Evolutionary conservation across 2,329 filamentous ascomycete genomes (phyloP).

Genomic region (Stemphylium lycopersici): DNA sequence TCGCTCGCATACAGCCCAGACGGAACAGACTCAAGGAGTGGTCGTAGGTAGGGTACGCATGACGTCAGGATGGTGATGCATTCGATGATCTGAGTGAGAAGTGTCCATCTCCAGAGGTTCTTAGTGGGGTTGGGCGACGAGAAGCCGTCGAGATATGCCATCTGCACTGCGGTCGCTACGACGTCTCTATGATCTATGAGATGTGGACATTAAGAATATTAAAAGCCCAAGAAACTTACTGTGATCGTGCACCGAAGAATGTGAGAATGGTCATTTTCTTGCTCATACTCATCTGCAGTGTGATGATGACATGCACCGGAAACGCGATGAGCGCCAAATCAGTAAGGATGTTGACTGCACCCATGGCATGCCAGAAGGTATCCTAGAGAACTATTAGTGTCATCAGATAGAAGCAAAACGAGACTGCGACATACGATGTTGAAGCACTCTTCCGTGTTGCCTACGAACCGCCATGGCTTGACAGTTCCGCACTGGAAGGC

Average conservation of each 20-base stretch:
- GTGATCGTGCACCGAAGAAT: slow-evolving; percentile 41
- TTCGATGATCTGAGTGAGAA: slow-evolving; percentile 41
- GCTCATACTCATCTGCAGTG: slow-evolving; percentile 42
- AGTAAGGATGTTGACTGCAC: slow-evolving; percentile 42
- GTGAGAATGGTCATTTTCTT: slow-evolving; percentile 45
- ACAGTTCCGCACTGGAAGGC: slow-evolving; percentile 42
- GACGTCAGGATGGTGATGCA: slow-evolving; percentile 46
- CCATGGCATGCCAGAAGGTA: slow-evolving; percentile 40
- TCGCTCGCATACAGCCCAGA: slow-evolving; percentile 44
- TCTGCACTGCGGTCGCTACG: slow-evolving; percentile 40
- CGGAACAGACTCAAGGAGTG: slow-evolving; percentile 41
- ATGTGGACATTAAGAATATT: not conserved
- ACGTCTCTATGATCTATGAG: slow-evolving; percentile 34
- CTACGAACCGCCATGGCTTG: slow-evolving; percentile 36
- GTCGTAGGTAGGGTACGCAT: slow-evolving; percentile 45
- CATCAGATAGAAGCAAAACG: too few relatives aligned
- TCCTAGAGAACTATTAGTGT: slow-evolving; percentile 15
- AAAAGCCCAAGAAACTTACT: slow-evolving; percentile 26
- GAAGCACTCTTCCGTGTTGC: slow-evolving; percentile 22
- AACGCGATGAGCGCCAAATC: slow-evolving; percentile 43
- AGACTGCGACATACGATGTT: slow-evolving; percentile 28
- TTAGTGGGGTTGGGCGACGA: slow-evolving; percentile 34
- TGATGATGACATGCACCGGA: slow-evolving; percentile 43
- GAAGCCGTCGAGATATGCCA: slow-evolving; percentile 38
- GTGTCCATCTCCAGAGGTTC: slow-evolving; percentile 45